Evolutionary conservation across 805 yeast species (phyloP).

Genomic region (Yueomyces sp.): DNA sequence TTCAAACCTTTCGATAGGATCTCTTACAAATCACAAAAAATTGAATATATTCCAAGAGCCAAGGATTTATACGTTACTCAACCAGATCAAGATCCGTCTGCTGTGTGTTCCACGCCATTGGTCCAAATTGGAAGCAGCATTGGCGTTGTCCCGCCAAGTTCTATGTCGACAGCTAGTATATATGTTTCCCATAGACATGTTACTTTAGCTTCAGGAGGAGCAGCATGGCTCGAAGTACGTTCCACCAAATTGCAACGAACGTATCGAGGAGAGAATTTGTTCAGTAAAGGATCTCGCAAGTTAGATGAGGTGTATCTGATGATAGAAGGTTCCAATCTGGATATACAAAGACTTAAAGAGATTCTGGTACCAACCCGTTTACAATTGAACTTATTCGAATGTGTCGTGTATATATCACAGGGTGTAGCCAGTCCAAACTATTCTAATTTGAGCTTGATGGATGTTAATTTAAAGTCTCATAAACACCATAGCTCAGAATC

Average conservation of each 20-base stretch:
- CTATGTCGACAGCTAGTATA: not conserved
- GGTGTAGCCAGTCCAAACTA: constrained; percentile 19
- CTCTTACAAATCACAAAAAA: constrained; percentile 8
- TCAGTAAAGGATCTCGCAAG: constrained; percentile 12
- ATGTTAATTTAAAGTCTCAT: not conserved
- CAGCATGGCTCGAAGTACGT: constrained; percentile 16
- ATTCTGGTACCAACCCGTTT: constrained; percentile 8
- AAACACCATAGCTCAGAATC: too few species aligned
- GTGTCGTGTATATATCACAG: constrained; percentile 17
- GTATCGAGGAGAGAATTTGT: constrained; percentile 14
- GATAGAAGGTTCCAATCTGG: not conserved
- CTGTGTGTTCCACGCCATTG: not conserved
- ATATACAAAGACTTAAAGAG: constrained; percentile 4
- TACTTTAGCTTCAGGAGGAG: not conserved
- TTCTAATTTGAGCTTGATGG: constrained; percentile 16
- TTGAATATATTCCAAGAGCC: constrained; percentile 17
- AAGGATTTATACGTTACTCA: constrained; percentile 5
- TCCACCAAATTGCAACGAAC: constrained; percentile 10
- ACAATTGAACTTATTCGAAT: constrained; percentile 18
- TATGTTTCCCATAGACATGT: not conserved
- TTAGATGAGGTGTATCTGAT: constrained; percentile 14
- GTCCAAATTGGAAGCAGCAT: not conserved
- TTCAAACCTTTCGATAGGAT: constrained; percentile 17
- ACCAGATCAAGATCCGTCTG: not conserved
- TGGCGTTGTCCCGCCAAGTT: not conserved